Evolutionary conservation across 352 stramenopile species (phyloP).

Genomic region (Aphanomyces cochlioides): DNA sequence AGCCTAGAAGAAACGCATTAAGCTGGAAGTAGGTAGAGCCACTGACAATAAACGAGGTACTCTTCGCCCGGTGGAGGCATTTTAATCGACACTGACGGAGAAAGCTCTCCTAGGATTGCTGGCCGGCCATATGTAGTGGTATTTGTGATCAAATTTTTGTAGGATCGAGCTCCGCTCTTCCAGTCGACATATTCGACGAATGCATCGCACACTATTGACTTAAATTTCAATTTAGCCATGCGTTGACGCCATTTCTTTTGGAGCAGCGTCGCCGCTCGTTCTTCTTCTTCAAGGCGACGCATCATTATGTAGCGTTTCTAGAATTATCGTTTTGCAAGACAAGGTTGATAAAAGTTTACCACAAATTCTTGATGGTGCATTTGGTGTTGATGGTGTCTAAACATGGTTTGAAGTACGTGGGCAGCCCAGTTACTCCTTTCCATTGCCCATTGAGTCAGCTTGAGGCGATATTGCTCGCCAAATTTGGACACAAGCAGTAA

Average conservation of each 20-base stretch:
- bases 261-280: not conserved
- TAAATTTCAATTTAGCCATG: conserved; percentile 9
- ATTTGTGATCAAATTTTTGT: conserved; percentile 29
- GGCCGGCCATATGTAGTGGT: conserved; percentile 17
- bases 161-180: conserved; percentile 24
- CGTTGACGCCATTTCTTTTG: conserved; percentile 19
- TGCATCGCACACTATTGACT: conserved; percentile 18
- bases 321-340: not conserved
- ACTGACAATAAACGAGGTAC: conserved; percentile 25
- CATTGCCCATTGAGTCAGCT: not conserved
- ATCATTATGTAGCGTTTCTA: conserved; percentile 3
- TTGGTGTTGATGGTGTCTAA: not conserved
- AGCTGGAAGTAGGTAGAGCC: not conserved
- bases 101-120: conserved; percentile 12
- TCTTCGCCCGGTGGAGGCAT: conserved; percentile 25
- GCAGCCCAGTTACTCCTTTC: conserved; percentile 6
- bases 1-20: not conserved
- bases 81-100: conserved; percentile 17
- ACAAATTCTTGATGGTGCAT: conserved; percentile 5
- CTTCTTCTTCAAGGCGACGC: not conserved
- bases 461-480: conserved; percentile 15
- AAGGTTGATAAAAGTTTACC: not conserved
- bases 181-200: conserved; percentile 31
- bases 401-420: conserved; percentile 18
- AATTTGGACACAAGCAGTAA: conserved; percentile 20